Conservation (phyloP, 148 eudicot species). For the Rhododendron kiyosumense region DNA sequence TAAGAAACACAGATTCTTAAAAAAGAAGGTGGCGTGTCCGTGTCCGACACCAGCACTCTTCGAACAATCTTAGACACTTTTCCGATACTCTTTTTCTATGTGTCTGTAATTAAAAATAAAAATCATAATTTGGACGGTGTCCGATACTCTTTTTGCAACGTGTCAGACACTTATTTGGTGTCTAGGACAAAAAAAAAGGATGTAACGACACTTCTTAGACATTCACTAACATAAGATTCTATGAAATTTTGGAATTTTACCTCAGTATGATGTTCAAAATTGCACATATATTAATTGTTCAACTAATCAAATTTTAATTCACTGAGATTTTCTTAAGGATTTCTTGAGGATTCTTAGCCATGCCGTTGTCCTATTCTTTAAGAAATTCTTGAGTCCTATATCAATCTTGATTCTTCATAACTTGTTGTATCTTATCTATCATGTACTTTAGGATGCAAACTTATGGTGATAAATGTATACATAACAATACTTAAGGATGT, state of each 20-base stretch:
- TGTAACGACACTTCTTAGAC: not conserved
- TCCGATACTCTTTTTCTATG: not conserved
- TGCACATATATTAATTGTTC: not conserved
- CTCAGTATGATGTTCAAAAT: not conserved
- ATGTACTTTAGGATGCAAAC: not conserved
- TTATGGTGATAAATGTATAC: not conserved
- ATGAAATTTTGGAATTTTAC: not conserved
- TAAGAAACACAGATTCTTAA: not conserved
- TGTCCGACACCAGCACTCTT: not conserved
- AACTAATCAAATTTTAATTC: not conserved
- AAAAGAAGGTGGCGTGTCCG: not conserved
- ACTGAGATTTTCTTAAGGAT: not conserved
- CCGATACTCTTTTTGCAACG: not conserved
- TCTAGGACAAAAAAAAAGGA: not conserved
- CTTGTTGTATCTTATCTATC: not conserved
- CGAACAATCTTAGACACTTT: not conserved
- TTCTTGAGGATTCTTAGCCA: not conserved
- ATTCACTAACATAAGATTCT: not conserved
- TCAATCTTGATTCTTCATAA: not conserved
- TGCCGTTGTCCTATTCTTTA: not conserved
- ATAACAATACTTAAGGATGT: not conserved
- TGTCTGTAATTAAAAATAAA: not conserved
- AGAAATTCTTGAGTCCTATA: not conserved
- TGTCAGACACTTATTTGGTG: not conserved
- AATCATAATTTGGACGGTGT: not conserved